Evolutionary conservation across 495 filamentous ascomycete genomes (phyloP).

Genomic region (Filosporella fistucella): DNA sequence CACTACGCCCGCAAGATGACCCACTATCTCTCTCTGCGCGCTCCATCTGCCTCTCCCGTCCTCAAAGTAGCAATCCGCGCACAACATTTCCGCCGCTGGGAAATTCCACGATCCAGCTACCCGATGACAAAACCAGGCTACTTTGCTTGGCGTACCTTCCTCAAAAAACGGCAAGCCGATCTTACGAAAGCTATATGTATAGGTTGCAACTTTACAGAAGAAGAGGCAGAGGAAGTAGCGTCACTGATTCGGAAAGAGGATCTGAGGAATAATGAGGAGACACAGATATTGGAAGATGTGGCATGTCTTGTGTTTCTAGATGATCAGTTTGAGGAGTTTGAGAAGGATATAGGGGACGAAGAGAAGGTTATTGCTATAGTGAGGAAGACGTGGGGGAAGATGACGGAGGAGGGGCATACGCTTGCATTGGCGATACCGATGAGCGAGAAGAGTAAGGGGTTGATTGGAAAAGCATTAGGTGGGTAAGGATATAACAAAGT

Average conservation of each 20-base stretch:
- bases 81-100: slow-evolving; percentile 79
- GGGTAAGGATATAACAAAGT: slow-evolving; percentile 26
- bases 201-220: slow-evolving; percentile 41
- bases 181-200: slow-evolving; percentile 50
- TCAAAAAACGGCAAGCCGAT: slow-evolving; percentile 66
- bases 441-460: slow-evolving; percentile 48
- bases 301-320: slow-evolving; percentile 84
- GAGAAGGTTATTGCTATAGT: slow-evolving; percentile 71
- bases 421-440: slow-evolving; percentile 64
- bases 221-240: slow-evolving; percentile 36
- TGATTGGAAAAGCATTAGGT: slow-evolving; percentile 61
- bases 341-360: slow-evolving; percentile 60
- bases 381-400: slow-evolving; percentile 82
- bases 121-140: slow-evolving; percentile 68
- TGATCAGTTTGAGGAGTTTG: slow-evolving; percentile 77
- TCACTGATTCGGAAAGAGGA: slow-evolving; percentile 32
- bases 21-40: slow-evolving; percentile 51
- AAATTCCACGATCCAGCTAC: slow-evolving; percentile 66
- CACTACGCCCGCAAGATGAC: slow-evolving; percentile 79
- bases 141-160: slow-evolving; percentile 65
- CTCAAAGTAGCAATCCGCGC: slow-evolving; percentile 72
- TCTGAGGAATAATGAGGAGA: slow-evolving; percentile 39
- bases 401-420: slow-evolving; percentile 60
- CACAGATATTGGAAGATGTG: slow-evolving; percentile 64
- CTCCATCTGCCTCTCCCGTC: slow-evolving; percentile 52